A percentile compares a stretch with the other conserved stretches of the same genome.
These are phyloP conservation scores for Cardamine chenopodiifolia DNA, from an alignment of 345 rosid species.

Conservation along the genomic window DNA sequence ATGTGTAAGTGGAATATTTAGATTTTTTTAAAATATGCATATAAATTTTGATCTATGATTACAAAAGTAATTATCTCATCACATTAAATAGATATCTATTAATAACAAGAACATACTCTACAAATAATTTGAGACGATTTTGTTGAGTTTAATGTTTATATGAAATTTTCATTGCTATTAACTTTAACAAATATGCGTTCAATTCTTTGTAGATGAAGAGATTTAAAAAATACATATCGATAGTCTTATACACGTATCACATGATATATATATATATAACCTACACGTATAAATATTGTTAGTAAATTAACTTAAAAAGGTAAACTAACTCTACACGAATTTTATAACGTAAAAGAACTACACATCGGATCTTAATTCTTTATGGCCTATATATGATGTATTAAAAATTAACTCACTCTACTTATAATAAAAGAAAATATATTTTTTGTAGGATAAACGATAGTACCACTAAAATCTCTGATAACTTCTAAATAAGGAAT, in stretches of 20 bases:
- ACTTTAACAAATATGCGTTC: neutral
- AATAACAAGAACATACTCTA: too few relatives aligned
- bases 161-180: neutral
- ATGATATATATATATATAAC: neutral
- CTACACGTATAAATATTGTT: neutral
- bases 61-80: neutral
- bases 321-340: neutral
- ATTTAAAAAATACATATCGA: neutral
- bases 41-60: neutral
- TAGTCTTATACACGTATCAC: constrained; percentile 2
- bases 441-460: constrained; percentile 1
- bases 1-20: neutral
- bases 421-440: neutral
- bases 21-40: neutral
- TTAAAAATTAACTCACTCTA: neutral
- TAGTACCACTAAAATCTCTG: neutral
- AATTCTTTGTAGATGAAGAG: neutral
- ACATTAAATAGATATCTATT: neutral
- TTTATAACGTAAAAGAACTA: neutral
- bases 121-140: neutral
- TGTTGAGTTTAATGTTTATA: neutral
- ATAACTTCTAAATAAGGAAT: neutral
- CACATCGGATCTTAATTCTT: neutral
- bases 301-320: neutral
- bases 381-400: neutral